These are phyloP conservation scores for Lactarius quietus DNA, from an alignment of 768 basidiomycete genomes.

Conservation along the genomic window DNA sequence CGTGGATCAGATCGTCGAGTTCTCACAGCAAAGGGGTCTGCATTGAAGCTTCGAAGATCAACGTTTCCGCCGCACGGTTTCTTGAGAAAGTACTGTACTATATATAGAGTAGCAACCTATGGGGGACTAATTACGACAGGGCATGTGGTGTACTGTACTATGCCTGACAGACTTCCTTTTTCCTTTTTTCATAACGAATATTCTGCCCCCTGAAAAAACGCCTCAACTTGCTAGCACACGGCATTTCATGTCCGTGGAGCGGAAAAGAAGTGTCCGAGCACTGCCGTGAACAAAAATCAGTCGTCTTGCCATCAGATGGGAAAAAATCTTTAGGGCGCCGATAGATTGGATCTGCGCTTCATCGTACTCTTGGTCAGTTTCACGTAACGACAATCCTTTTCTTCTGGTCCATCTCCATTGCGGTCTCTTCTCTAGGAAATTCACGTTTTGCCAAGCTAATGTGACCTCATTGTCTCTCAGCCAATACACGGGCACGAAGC, in stretches of 20 bases:
- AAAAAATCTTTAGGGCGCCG: neutral
- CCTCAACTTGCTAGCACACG: neutral
- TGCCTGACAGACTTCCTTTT: too few relatives aligned
- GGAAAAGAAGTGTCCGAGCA: neutral
- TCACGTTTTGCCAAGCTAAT: neutral
- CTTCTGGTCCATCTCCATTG: neutral
- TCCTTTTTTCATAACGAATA: neutral
- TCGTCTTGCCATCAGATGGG: neutral
- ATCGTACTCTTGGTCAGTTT: too few relatives aligned
- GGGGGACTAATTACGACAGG: too few relatives aligned
- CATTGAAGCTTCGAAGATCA: neutral
- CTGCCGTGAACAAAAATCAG: neutral
- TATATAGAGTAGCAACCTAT: too few relatives aligned
- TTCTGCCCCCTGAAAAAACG: neutral
- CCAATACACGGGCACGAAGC: too few relatives aligned
- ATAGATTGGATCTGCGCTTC: neutral
- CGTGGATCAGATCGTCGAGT: neutral
- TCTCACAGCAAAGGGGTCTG: neutral
- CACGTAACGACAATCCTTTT: neutral
- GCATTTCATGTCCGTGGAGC: neutral
- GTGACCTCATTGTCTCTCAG: neutral
- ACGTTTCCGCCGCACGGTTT: neutral
- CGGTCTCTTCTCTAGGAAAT: neutral
- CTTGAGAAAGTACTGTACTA: neutral
- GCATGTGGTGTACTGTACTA: neutral